phyloP scores from a whole-genome alignment of 2,329 filamentous ascomycete genomes.

The Penicillium expansum region DNA sequence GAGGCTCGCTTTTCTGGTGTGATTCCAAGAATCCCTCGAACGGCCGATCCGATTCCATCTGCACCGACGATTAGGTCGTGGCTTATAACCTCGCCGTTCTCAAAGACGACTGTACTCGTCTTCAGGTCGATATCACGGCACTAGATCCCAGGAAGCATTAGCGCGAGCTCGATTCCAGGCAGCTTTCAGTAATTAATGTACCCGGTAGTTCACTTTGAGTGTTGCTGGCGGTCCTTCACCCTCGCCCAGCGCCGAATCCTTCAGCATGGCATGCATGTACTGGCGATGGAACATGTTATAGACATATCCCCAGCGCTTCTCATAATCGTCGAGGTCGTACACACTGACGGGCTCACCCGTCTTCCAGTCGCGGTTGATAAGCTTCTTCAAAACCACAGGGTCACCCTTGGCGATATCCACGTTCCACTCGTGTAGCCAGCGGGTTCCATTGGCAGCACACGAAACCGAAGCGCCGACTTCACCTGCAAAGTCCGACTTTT shows the following conservation, averaged over 20 bases:
- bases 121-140: constrained; percentile 55
- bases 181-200: constrained; percentile 21
- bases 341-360: constrained; percentile 65
- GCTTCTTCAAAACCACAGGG: constrained; percentile 62
- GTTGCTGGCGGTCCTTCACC: constrained; percentile 55
- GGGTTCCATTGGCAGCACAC: constrained; percentile 67
- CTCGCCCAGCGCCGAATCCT: constrained; percentile 54
- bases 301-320: constrained; percentile 62
- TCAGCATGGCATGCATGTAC: constrained; percentile 67
- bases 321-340: constrained; percentile 63
- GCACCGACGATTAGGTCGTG: constrained; percentile 64
- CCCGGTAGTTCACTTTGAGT: constrained; percentile 56
- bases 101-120: constrained; percentile 52
- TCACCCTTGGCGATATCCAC: constrained; percentile 64
- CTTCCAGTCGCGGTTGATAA: constrained; percentile 69
- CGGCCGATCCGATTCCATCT: constrained; percentile 66
- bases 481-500: constrained; percentile 63
- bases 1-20: constrained; percentile 58
- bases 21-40: constrained; percentile 63
- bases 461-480: constrained; percentile 67
- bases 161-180: neutral
- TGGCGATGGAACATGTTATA: constrained; percentile 70
- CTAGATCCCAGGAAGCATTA: constrained; percentile 8
- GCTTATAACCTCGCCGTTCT: constrained; percentile 49
- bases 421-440: constrained; percentile 67